Base-by-base conservation (phyloP, 768 basidiomycete species). In the Pseudohyphozyma bogoriensis region DNA sequence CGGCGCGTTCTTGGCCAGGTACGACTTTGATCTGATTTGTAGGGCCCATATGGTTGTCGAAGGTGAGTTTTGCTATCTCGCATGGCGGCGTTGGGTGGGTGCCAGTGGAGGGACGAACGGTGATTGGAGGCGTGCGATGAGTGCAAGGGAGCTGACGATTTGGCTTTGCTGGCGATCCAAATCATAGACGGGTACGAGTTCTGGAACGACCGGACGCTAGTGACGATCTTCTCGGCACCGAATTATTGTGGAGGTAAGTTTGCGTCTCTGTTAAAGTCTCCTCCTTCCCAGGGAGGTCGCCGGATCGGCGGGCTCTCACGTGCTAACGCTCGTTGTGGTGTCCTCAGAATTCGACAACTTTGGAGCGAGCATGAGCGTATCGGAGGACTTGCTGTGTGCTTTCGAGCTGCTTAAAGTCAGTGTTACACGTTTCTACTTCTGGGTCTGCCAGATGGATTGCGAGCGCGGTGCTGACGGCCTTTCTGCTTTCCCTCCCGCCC, bases 31-130 rank as follows among this genome's bases (percentile, higher is more conserved):
- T 76, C 80, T 99, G 65, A 97, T 99, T 76, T 97, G 95, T 78
- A 85, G 95, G 52, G 95, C 95, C 52, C 95, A 99, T 76, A 97
- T 97, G 95, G 95, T 99, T 47, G 95, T 99, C 64, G 95, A 99
- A 74, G 89, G 92, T 51, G 52, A 58, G 36, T 53, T 24, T 35
- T 35, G 16, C 28, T 35, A 31, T 20, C 40, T 12, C 47, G 51
- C 51, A 33, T 39, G 44, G n/a, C 45, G 29, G 31, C 37, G 32
- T 20, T 36, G 22, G 18, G 8, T 6, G 22, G 33, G 11, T 15
- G 20, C 18, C 3, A n/a, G 26, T 46, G 6, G n/a, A 42, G 20
- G 6, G 11, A 22, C n/a, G n/a, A n/a, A n/a, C n/a, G n/a, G n/a
- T n/a, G n/a, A n/a, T n/a, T n/a, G 18, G 26, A 24, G 13, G n/a